Conservation (phyloP, 257 asterid species). For the Solanum appendiculatum region DNA sequence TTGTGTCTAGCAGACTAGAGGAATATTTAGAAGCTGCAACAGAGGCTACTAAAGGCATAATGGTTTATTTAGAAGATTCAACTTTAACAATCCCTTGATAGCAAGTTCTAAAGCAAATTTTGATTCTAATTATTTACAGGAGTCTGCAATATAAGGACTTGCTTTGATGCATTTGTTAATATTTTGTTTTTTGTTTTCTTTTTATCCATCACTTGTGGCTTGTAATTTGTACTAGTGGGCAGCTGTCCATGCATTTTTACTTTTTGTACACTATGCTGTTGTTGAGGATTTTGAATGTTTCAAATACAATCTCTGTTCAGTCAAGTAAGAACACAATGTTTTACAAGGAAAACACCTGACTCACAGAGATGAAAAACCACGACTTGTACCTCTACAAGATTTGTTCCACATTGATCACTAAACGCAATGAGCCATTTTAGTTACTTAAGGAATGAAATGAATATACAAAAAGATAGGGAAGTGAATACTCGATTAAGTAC, state of each 20-base stretch:
- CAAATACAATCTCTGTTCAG: background rate
- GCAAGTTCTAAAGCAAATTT: background rate
- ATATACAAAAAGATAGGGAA: background rate
- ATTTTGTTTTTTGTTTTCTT: background rate
- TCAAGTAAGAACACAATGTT: background rate
- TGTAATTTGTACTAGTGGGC: background rate
- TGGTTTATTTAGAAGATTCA: background rate
- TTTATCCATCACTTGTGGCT: background rate
- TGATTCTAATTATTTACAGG: background rate
- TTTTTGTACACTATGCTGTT: background rate
- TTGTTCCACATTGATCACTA: background rate
- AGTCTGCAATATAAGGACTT: background rate
- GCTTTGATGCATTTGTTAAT: background rate
- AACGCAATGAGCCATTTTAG: too few species aligned
- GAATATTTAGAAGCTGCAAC: constrained; percentile 10
- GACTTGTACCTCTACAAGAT: background rate
- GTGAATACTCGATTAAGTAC: background rate
- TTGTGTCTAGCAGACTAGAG: constrained; percentile 19
- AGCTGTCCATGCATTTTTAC: background rate
- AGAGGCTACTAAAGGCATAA: background rate
- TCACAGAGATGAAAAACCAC: background rate
- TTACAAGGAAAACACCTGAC: background rate
- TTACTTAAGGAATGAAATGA: background rate
- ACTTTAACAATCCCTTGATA: background rate
- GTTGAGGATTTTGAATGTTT: background rate